Conservation (phyloP, 345 rosid species). For the Firmiana major region DNA sequence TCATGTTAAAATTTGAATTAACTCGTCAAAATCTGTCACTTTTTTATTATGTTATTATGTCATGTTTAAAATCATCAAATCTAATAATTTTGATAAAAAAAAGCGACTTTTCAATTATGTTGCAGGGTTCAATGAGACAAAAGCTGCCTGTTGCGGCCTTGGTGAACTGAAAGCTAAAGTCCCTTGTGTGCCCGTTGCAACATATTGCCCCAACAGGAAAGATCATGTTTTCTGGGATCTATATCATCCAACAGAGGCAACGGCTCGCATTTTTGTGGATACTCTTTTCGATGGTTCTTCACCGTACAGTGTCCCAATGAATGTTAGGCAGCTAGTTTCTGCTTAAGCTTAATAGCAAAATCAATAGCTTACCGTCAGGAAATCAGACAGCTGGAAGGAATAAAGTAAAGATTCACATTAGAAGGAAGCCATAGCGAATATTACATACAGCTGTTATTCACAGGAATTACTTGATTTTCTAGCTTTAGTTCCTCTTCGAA, state of each 20-base stretch:
- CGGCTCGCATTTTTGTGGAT: slow-evolving; percentile 43
- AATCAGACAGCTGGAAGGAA: no score
- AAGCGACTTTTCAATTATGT: background rate
- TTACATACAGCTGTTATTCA: no score
- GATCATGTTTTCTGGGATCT: slow-evolving; percentile 80
- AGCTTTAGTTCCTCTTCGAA: no score
- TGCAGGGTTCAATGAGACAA: slow-evolving; percentile 57
- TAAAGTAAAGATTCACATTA: background rate
- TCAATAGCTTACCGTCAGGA: background rate
- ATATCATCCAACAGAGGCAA: slow-evolving; percentile 65
- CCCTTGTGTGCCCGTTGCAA: slow-evolving; percentile 53
- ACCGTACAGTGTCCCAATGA: slow-evolving; percentile 40
- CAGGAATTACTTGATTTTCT: no score
- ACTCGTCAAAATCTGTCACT: no score
- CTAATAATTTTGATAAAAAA: background rate
- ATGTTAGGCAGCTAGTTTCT: slow-evolving; percentile 44
- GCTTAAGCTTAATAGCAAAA: background rate
- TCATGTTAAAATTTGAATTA: no score
- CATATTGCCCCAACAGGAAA: slow-evolving; percentile 54
- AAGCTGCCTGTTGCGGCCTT: slow-evolving; percentile 75
- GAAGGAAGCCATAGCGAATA: background rate
- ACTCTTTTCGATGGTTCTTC: slow-evolving; percentile 38
- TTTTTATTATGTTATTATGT: no score
- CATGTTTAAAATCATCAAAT: no score
- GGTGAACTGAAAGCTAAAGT: slow-evolving; percentile 49